Conservation (phyloP, 176 grass and related monocot species). For the Hsuehochloa calcarea region DNA sequence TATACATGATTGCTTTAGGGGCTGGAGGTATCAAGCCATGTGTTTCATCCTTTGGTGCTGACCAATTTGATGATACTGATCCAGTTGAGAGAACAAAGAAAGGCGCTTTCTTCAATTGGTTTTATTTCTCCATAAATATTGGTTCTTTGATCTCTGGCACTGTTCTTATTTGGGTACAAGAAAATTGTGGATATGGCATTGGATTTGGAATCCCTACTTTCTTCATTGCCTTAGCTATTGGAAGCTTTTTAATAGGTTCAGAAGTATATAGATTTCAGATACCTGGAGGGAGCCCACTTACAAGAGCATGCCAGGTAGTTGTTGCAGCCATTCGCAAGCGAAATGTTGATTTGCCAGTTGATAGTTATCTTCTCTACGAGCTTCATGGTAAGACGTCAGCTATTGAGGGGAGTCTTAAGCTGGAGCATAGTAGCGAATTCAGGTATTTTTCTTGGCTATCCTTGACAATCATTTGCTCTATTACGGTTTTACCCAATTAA, state of each 20-base stretch:
- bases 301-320: constrained; percentile 76
- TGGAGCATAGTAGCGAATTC: constrained; percentile 66
- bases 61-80: constrained; percentile 81
- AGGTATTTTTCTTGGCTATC: constrained; percentile 53
- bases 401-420: constrained; percentile 61
- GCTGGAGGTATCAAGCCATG: constrained; percentile 84
- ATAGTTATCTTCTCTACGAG: constrained; percentile 79
- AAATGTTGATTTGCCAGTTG: constrained; percentile 50
- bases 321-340: constrained; percentile 60
- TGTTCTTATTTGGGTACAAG: constrained; percentile 78
- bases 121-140: constrained; percentile 81
- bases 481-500: neutral
- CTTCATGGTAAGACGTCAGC: constrained; percentile 48
- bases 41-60: constrained; percentile 78
- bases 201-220: constrained; percentile 78
- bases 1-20: constrained; percentile 79
- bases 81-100: constrained; percentile 63
- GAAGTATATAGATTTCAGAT: constrained; percentile 71
- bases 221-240: constrained; percentile 64
- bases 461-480: constrained; percentile 1
- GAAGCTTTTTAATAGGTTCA: constrained; percentile 73
- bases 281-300: constrained; percentile 81
- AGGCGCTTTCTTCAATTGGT: constrained; percentile 84
- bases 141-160: constrained; percentile 67
- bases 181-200: constrained; percentile 75